Percentiles rank a stretch among this genome's conserved stretches.
Evolutionary conservation across 495 filamentous ascomycete species (phyloP).

Genomic region (Penicillium nucicola): DNA sequence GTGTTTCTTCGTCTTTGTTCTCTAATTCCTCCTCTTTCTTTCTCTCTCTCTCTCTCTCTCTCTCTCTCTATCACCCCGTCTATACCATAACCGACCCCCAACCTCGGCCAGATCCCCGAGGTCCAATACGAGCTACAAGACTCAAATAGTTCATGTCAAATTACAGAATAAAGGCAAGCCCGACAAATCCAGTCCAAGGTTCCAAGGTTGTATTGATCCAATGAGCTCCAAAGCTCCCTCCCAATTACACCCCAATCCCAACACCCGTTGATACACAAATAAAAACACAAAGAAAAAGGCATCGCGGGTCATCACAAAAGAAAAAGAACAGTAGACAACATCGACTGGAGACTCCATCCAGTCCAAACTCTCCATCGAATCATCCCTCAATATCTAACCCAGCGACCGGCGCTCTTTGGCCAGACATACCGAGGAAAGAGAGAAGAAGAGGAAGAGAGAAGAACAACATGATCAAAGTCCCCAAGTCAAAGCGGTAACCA

Average conservation of each 20-base stretch:
- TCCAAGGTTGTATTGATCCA: conserved; percentile 1
- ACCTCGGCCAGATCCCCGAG: conserved; percentile 19
- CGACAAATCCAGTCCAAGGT: background rate
- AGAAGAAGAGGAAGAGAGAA: background rate
- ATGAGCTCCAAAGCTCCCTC: conserved; percentile 6
- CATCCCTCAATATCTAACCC: conserved; percentile 6
- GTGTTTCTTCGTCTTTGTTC: too few relatives aligned
- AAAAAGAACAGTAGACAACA: background rate
- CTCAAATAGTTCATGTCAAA: background rate
- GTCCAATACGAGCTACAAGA: background rate
- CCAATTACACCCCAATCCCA: conserved; percentile 7
- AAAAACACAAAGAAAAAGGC: conserved; percentile 14
- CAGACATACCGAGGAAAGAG: conserved; percentile 2
- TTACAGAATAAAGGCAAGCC: background rate
- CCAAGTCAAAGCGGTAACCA: background rate
- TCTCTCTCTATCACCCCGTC: background rate
- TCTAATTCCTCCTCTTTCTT: too few relatives aligned
- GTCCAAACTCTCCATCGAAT: conserved; percentile 7
- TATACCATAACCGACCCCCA: too few relatives aligned
- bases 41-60: background rate
- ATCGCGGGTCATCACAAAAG: conserved; percentile 26
- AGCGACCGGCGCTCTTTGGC: conserved; percentile 8
- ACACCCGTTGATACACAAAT: conserved; percentile 13
- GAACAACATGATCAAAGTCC: background rate
- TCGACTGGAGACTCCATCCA: conserved; percentile 1